Base-by-base conservation (phyloP, 768 basidiomycete species). In the Lactifluus volemus region DNA sequence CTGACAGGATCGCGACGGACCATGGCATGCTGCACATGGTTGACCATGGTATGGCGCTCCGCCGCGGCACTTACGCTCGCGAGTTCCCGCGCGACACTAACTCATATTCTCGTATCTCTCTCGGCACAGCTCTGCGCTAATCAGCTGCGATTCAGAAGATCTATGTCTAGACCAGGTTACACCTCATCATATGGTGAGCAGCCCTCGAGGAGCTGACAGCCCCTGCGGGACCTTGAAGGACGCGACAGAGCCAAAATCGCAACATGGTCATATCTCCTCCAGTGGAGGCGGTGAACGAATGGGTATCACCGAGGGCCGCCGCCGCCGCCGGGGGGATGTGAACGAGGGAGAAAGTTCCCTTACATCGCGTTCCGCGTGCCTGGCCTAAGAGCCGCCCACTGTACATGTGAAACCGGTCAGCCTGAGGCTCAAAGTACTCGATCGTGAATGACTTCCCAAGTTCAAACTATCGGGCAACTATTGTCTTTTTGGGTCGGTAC, bases 51-150 rank as follows among this genome's bases (percentile, higher is more conserved):
- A 60, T 83, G 83, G 68, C 81, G 85, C 3, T 88, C 88, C 8
- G 80, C n/a, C n/a, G n/a, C n/a, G n/a, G n/a, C 82, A 11, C 74
- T 78, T 77, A 78, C 55, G 73, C 84, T 36, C 76, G 88, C 59
- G 84, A 84, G 39, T 71, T 86, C 50, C 81, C 25, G 25, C 84
- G 15, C 73, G 82, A 52, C 84, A 91, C 69, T 95, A 98, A 67
- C 79, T 96, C 69, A 82, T 88, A 39, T 83, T 98, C 68, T 90
- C 89, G 2, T 91, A 91, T 73, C 77, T 99, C 67, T 96, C 98
- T 70, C 87, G 95, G 42, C 25, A 25, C 25, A 25, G 25, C 76
- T 98, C 66, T 93, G 98, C 69, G 87, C 96, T 44, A 89, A 88
- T 17, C 86, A 85, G 81, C 7, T 85, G 86, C 71, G 81, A 92